Conservation (phyloP, 805 yeast species). For the Candida tibetensis region DNA sequence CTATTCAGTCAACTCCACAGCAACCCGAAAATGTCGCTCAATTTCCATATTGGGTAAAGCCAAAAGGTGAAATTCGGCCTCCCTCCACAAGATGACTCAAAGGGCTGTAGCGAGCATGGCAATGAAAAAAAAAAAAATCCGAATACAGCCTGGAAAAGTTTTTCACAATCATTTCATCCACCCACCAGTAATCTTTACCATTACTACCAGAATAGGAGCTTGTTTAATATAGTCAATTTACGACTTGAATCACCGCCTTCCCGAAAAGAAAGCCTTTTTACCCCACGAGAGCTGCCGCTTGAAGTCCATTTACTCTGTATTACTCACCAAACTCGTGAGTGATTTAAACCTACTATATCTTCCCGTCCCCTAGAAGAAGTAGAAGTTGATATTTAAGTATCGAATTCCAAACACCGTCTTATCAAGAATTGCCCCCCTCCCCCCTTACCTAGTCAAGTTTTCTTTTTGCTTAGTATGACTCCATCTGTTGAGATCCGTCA, state of each 20-base stretch:
- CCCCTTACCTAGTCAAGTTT: neutral
- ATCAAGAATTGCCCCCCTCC: neutral
- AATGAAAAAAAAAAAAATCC: too few relatives aligned
- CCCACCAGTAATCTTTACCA: neutral
- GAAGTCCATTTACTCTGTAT: conserved; percentile 21
- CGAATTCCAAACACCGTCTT: neutral
- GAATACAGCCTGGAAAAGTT: neutral
- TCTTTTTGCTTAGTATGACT: neutral
- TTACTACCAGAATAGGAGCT: too few relatives aligned
- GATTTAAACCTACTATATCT: neutral
- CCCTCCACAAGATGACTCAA: too few relatives aligned
- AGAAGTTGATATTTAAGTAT: too few relatives aligned
- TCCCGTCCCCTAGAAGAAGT: conserved; percentile 5
- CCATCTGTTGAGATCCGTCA: neutral
- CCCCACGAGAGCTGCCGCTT: conserved; percentile 46
- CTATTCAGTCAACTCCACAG: too few relatives aligned
- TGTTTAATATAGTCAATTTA: too few relatives aligned
- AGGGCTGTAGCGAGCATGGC: too few relatives aligned
- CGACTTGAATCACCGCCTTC: too few relatives aligned
- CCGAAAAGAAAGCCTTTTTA: too few relatives aligned
- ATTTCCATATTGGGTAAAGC: too few relatives aligned
- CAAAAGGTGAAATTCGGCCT: too few relatives aligned
- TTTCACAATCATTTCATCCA: neutral
- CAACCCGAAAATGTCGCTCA: too few relatives aligned
- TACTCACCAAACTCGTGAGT: conserved; percentile 37